These are phyloP conservation scores for Tardiomyces digboiensis DNA, from an alignment of 1,139 yeast species.

Conservation along the genomic window DNA sequence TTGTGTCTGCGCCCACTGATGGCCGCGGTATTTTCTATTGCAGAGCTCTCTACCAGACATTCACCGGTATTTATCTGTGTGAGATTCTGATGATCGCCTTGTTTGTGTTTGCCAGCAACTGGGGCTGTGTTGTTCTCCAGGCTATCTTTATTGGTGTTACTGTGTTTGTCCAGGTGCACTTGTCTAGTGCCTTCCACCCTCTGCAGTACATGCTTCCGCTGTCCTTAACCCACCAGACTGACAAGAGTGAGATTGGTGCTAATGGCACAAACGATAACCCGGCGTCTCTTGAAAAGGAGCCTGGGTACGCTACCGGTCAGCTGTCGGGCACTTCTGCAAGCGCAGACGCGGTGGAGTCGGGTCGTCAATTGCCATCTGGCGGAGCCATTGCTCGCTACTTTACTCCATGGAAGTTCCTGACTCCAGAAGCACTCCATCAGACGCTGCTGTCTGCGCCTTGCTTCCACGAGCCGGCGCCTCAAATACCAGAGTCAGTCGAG, in stretches of 20 bases:
- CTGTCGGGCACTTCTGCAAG: not conserved
- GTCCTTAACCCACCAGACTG: slow-evolving; percentile 28
- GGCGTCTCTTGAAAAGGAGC: slow-evolving; percentile 4
- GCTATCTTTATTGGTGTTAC: slow-evolving; percentile 57
- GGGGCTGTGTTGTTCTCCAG: slow-evolving; percentile 87
- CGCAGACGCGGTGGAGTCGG: not conserved
- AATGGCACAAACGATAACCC: not conserved
- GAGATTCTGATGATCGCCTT: slow-evolving; percentile 79
- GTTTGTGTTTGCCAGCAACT: slow-evolving; percentile 83
- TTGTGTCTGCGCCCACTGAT: slow-evolving; percentile 59
- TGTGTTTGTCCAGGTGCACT: slow-evolving; percentile 49
- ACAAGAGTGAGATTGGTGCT: slow-evolving; percentile 1
- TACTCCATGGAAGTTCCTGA: slow-evolving; percentile 52
- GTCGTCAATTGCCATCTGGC: slow-evolving; percentile 3
- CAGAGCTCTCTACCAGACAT: slow-evolving; percentile 76
- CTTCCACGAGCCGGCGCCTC: slow-evolving; percentile 30
- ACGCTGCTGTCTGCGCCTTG: slow-evolving; percentile 31
- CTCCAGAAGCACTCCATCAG: slow-evolving; percentile 20
- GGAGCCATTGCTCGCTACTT: slow-evolving; percentile 20
- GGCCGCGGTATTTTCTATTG: slow-evolving; percentile 83
- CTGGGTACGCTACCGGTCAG: slow-evolving; percentile 1
- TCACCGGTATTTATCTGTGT: slow-evolving; percentile 81
- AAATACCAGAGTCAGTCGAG: slow-evolving; percentile 27
- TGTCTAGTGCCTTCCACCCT: slow-evolving; percentile 56
- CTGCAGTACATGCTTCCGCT: slow-evolving; percentile 63